Evolutionary conservation across 768 basidiomycete genomes (phyloP).

Genomic region (Amanita muscaria): DNA sequence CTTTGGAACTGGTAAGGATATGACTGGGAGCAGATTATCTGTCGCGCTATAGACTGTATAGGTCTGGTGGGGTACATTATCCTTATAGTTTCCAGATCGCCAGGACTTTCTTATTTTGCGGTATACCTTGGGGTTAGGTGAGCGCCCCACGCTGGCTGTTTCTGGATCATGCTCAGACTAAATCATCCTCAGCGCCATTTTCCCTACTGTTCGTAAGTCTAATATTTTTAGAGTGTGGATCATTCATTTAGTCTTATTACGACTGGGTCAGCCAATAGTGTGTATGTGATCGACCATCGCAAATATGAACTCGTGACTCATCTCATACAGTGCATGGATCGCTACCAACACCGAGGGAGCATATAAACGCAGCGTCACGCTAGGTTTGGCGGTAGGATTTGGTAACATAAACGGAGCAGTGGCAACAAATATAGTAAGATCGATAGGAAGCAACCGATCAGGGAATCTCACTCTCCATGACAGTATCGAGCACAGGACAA

Average conservation of each 20-base stretch:
- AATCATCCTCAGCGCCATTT: slow-evolving; percentile 37
- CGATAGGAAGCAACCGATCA: slow-evolving; percentile 3
- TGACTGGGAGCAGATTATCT: background rate
- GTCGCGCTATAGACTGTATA: slow-evolving; percentile 3
- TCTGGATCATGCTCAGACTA: background rate
- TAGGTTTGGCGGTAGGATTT: slow-evolving; percentile 63
- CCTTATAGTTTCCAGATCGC: slow-evolving; percentile 46
- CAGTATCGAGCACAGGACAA: slow-evolving; percentile 58
- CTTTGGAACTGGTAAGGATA: slow-evolving; percentile 18
- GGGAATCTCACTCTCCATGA: background rate
- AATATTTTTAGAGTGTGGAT: no score
- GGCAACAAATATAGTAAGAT: slow-evolving; percentile 53
- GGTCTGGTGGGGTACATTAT: slow-evolving; percentile 59
- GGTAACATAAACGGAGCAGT: slow-evolving; percentile 68
- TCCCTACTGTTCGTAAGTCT: slow-evolving; percentile 41
- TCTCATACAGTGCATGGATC: slow-evolving; percentile 51
- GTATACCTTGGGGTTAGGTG: slow-evolving; percentile 64
- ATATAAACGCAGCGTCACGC: slow-evolving; percentile 62
- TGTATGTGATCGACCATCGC: slow-evolving; percentile 25
- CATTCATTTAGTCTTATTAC: no score
- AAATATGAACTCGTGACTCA: background rate
- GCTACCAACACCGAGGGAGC: slow-evolving; percentile 66
- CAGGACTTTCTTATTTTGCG: slow-evolving; percentile 66
- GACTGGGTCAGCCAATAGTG: slow-evolving; percentile 42
- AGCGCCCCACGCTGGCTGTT: slow-evolving; percentile 21